Conservation (phyloP, 2,329 filamentous ascomycete genomes). For the Byssochlamys sp. region DNA sequence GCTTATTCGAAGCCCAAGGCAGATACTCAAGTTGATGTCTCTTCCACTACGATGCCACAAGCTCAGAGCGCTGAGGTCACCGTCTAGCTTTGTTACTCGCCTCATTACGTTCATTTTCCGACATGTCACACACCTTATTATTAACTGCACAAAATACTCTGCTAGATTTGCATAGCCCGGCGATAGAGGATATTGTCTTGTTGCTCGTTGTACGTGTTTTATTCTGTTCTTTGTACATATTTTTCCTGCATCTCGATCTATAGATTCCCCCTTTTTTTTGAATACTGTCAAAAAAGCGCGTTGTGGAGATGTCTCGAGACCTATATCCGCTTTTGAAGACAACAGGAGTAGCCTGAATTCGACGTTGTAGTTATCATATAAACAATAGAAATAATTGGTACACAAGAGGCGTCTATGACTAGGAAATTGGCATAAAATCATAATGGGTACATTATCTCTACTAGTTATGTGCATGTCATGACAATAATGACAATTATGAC, state of each 20-base stretch:
- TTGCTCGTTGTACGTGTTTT: background rate
- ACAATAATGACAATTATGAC: no score
- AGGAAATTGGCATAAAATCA: no score
- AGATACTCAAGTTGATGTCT: conserved; percentile 13
- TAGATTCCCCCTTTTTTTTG: background rate
- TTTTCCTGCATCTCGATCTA: background rate
- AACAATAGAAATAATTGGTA: no score
- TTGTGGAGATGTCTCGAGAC: background rate
- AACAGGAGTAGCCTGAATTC: background rate
- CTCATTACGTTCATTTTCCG: conserved; percentile 7
- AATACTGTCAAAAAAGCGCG: background rate
- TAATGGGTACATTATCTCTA: no score
- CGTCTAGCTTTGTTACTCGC: background rate
- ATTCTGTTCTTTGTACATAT: background rate
- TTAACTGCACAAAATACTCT: background rate
- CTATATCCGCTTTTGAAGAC: background rate
- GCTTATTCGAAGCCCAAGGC: conserved; percentile 10
- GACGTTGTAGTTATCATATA: background rate
- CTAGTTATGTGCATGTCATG: background rate
- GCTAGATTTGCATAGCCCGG: background rate
- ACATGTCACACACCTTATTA: background rate
- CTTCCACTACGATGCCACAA: conserved; percentile 9
- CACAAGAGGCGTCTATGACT: background rate
- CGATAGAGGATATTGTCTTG: background rate
- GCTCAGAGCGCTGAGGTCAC: conserved; percentile 5